Percentiles rank a stretch among this genome's conserved stretches.
These are phyloP conservation scores for Zymoseptoria brevis DNA, from an alignment of 2,329 filamentous ascomycete genomes.

Conservation along the genomic window DNA sequence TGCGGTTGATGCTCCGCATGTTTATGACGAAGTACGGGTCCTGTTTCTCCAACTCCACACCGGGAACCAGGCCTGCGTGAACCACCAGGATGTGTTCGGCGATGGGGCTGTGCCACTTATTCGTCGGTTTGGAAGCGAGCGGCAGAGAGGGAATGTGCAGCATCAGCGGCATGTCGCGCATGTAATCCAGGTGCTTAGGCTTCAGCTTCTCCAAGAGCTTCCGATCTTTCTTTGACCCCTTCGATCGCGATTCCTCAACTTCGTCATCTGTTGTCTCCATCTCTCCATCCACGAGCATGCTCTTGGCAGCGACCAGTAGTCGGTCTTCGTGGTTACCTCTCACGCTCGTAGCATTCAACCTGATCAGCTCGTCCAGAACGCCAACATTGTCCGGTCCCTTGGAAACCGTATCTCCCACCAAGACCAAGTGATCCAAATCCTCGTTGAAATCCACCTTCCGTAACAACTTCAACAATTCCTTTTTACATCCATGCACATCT, in stretches of 20 bases:
- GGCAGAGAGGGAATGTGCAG: constrained; percentile 28
- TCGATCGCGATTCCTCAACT: constrained; percentile 11
- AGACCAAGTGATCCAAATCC: constrained; percentile 62
- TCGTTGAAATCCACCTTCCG: constrained; percentile 56
- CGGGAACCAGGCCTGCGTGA: constrained; percentile 78
- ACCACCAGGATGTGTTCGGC: constrained; percentile 56
- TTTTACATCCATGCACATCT: constrained; percentile 83
- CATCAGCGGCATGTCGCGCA: constrained; percentile 31
- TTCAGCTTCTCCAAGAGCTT: constrained; percentile 23
- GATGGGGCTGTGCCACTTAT: constrained; percentile 52
- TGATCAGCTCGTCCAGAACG: constrained; percentile 67
- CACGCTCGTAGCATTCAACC: constrained; percentile 68
- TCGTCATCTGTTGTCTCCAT: neutral
- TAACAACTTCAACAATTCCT: constrained; percentile 56
- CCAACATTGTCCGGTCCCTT: constrained; percentile 79
- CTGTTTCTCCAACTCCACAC: constrained; percentile 59
- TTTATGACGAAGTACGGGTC: constrained; percentile 83
- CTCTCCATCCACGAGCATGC: constrained; percentile 3
- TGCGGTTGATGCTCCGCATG: constrained; percentile 70
- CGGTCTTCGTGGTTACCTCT: constrained; percentile 91
- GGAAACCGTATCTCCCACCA: constrained; percentile 71
- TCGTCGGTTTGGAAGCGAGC: constrained; percentile 12
- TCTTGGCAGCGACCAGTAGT: constrained; percentile 50
- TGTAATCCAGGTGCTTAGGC: constrained; percentile 25
- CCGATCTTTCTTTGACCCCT: constrained; percentile 21